A percentile compares a stretch with the other conserved stretches of the same genome.
Evolutionary conservation across 2,329 filamentous ascomycete genomes (phyloP).

Genomic region (Sclerotinia trifoliorum): DNA sequence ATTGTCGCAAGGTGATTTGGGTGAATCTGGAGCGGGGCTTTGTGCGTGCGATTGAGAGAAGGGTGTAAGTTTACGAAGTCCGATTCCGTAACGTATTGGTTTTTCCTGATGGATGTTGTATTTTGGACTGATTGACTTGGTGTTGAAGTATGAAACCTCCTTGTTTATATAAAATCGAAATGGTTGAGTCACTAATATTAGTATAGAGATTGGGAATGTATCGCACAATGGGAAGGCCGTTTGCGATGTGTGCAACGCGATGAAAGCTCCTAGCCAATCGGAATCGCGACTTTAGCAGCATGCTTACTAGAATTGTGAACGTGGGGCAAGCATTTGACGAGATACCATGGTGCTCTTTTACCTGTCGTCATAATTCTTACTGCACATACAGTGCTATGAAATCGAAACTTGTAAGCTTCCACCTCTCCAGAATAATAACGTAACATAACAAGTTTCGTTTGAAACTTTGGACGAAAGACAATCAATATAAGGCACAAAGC

Average conservation of each 20-base stretch:
- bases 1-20: conserved; percentile 9
- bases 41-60: conserved; percentile 7
- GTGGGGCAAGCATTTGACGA: conserved; percentile 16
- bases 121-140: background rate
- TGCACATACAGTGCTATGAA: background rate
- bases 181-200: conserved; percentile 2
- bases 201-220: background rate
- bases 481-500: conserved; percentile 1
- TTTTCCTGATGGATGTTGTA: background rate
- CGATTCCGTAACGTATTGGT: background rate
- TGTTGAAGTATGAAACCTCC: background rate
- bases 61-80: background rate
- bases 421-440: background rate
- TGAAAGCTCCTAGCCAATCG: background rate
- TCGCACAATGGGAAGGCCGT: background rate
- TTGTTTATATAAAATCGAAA: background rate
- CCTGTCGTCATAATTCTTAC: background rate
- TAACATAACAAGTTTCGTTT: background rate
- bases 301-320: conserved; percentile 2
- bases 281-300: conserved; percentile 1
- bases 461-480: background rate
- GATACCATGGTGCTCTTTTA: background rate
- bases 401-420: background rate
- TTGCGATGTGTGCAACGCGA: conserved; percentile 11
- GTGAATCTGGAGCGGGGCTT: conserved; percentile 12